These are phyloP conservation scores for Leptodontidium sp. DNA, from an alignment of 2,329 filamentous ascomycete genomes.

Conservation along the genomic window DNA sequence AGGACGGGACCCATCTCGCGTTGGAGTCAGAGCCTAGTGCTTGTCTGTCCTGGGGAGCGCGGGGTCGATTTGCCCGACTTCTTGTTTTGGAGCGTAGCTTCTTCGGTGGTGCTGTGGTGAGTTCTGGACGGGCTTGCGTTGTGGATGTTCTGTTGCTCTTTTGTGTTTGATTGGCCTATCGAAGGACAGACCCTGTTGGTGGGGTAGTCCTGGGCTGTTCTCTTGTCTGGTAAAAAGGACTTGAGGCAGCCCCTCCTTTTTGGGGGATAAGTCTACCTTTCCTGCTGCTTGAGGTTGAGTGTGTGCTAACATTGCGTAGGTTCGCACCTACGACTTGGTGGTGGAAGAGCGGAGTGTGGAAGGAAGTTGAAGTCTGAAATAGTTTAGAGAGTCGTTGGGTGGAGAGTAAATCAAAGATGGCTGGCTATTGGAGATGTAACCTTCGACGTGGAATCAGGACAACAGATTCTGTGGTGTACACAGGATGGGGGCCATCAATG, in stretches of 20 bases:
- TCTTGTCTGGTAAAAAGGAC: constrained; percentile 32
- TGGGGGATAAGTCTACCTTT: constrained; percentile 46
- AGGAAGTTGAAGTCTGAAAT: too few relatives aligned
- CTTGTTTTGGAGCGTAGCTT: constrained; percentile 19
- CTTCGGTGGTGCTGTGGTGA: constrained; percentile 34
- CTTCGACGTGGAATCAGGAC: too few relatives aligned
- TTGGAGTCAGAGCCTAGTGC: constrained; percentile 94
- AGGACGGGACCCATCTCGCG: constrained; percentile 82
- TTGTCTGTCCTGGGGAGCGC: constrained; percentile 65
- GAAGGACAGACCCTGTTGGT: constrained; percentile 43
- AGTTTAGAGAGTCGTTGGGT: too few relatives aligned
- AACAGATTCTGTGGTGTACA: too few relatives aligned
- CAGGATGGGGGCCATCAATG: too few relatives aligned
- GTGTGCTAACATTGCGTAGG: constrained; percentile 38
- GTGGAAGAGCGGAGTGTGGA: background rate
- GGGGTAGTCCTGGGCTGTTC: constrained; percentile 46
- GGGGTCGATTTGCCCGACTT: constrained; percentile 31
- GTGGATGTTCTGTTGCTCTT: constrained; percentile 15
- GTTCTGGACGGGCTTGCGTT: constrained; percentile 31
- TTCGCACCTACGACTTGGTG: constrained; percentile 15
- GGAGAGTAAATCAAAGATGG: too few relatives aligned
- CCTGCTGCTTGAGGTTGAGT: constrained; percentile 11
- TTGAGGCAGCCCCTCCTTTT: constrained; percentile 45
- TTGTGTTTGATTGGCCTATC: constrained; percentile 24
- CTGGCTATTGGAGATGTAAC: too few relatives aligned